phyloP scores from a whole-genome alignment of 2,329 filamentous ascomycete genomes.

The Cordyceps tenuipes region DNA sequence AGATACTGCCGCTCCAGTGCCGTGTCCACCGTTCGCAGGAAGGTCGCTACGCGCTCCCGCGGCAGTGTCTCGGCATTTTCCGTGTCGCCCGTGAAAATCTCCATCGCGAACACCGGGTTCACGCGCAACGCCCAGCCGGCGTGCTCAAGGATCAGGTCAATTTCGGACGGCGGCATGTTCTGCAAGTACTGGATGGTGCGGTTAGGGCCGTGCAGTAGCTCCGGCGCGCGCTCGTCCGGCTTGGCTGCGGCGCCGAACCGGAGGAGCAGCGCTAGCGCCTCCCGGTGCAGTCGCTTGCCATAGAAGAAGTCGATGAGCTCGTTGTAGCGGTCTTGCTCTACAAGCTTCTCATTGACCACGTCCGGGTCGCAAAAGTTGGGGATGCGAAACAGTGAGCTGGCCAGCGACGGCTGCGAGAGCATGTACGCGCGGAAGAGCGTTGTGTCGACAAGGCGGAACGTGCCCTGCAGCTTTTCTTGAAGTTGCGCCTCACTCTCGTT shows the following conservation, averaged over 20 bases:
- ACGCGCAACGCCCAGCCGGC: conserved; percentile 76
- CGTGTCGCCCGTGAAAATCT: conserved; percentile 86
- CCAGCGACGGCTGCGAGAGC: conserved; percentile 78
- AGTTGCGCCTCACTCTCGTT: conserved; percentile 51
- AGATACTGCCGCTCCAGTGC: conserved; percentile 73
- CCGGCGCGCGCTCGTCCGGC: conserved; percentile 38
- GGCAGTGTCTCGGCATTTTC: conserved; percentile 91
- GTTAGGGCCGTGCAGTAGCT: conserved; percentile 65
- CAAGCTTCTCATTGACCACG: conserved; percentile 86
- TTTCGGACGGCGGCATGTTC: conserved; percentile 74
- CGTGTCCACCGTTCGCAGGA: conserved; percentile 60
- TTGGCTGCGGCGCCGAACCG: conserved; percentile 63
- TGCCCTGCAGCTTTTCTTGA: conserved; percentile 62
- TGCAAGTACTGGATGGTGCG: conserved; percentile 87
- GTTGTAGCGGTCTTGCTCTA: conserved; percentile 81
- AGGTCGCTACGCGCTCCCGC: conserved; percentile 64
- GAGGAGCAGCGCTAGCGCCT: conserved; percentile 73
- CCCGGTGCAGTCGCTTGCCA: conserved; percentile 84
- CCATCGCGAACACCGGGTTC: conserved; percentile 72
- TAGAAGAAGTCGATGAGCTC: conserved; percentile 97
- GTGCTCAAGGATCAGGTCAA: conserved; percentile 87
- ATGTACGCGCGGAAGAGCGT: conserved; percentile 92
- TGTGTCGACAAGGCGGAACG: conserved; percentile 82
- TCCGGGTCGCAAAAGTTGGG: conserved; percentile 95
- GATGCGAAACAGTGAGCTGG: conserved; percentile 84